Evolutionary conservation across 495 filamentous ascomycete genomes (phyloP).

Genomic region (Cercophora newfieldiana): DNA sequence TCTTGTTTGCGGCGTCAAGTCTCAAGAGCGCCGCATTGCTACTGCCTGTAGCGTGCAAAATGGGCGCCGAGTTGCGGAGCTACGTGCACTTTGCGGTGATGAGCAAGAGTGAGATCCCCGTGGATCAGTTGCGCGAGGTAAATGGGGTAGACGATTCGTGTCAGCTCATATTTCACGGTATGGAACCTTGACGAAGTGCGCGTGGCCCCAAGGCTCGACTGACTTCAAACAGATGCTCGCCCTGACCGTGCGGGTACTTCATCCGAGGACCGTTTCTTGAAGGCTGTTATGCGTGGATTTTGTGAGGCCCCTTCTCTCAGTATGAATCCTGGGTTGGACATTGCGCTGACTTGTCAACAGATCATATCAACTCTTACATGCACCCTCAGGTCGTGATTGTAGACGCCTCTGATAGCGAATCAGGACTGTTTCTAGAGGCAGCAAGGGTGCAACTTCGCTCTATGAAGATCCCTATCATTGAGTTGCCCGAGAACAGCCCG

Average conservation of each 20-base stretch:
- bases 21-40: constrained; percentile 55
- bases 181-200: background rate
- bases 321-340: background rate
- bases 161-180: constrained; percentile 57
- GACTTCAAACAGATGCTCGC: constrained; percentile 50
- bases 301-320: constrained; percentile 28
- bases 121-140: constrained; percentile 53
- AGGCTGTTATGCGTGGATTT: constrained; percentile 40
- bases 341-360: constrained; percentile 27
- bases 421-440: constrained; percentile 54
- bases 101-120: constrained; percentile 52
- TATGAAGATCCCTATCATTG: constrained; percentile 57
- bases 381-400: constrained; percentile 59
- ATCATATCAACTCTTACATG: constrained; percentile 55
- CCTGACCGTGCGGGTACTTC: constrained; percentile 52
- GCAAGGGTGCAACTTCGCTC: constrained; percentile 47
- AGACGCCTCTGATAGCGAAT: constrained; percentile 51
- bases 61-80: constrained; percentile 56
- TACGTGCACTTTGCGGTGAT: constrained; percentile 62
- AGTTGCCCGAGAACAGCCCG: constrained; percentile 59
- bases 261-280: constrained; percentile 51
- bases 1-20: constrained; percentile 59
- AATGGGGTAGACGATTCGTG: constrained; percentile 59
- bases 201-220: background rate
- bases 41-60: constrained; percentile 62